Percentiles rank a stretch among this genome's conserved stretches.
Evolutionary conservation across 495 filamentous ascomycete genomes (phyloP).

Genomic region (Neurospora sp.): DNA sequence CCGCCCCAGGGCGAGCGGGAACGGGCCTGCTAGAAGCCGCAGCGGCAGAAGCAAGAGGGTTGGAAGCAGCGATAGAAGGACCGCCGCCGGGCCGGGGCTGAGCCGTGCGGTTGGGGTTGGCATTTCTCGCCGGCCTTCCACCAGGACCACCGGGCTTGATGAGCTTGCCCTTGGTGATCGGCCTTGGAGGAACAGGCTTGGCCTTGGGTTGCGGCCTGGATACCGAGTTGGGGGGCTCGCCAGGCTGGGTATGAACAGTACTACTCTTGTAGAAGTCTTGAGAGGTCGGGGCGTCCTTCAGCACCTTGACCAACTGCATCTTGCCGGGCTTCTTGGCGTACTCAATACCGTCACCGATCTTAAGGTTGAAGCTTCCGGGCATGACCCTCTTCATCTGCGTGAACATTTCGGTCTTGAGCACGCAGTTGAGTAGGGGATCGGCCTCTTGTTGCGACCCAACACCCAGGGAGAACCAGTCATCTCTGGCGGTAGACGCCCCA

Average conservation of each 20-base stretch:
- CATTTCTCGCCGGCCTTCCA: constrained; percentile 61
- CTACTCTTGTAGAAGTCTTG: constrained; percentile 90
- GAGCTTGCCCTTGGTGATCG: constrained; percentile 83
- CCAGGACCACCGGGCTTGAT: constrained; percentile 82
- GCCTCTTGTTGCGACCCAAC: constrained; percentile 81
- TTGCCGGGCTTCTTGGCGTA: constrained; percentile 99
- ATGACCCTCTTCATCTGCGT: constrained; percentile 71
- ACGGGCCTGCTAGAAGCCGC: constrained; percentile 36
- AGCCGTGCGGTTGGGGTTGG: constrained; percentile 39
- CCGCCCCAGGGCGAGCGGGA: constrained; percentile 34
- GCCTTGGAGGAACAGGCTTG: constrained; percentile 73
- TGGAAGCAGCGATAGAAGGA: constrained; percentile 7
- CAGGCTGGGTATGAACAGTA: constrained; percentile 73
- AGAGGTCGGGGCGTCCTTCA: constrained; percentile 71
- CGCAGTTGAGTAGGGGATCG: constrained; percentile 82
- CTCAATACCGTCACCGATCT: constrained; percentile 75
- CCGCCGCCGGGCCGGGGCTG: constrained; percentile 28
- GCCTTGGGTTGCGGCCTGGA: constrained; percentile 78
- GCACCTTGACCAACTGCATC: constrained; percentile 69
- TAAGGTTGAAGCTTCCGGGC: constrained; percentile 69
- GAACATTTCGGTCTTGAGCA: constrained; percentile 96
- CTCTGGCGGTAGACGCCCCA: constrained; percentile 64
- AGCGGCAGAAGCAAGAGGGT: constrained; percentile 7
- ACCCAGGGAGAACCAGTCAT: constrained; percentile 94
- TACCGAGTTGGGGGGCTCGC: constrained; percentile 73